These are phyloP conservation scores for Apiotrichum laibachii DNA, from an alignment of 1,284 basidiomycete genomes.

Conservation along the genomic window DNA sequence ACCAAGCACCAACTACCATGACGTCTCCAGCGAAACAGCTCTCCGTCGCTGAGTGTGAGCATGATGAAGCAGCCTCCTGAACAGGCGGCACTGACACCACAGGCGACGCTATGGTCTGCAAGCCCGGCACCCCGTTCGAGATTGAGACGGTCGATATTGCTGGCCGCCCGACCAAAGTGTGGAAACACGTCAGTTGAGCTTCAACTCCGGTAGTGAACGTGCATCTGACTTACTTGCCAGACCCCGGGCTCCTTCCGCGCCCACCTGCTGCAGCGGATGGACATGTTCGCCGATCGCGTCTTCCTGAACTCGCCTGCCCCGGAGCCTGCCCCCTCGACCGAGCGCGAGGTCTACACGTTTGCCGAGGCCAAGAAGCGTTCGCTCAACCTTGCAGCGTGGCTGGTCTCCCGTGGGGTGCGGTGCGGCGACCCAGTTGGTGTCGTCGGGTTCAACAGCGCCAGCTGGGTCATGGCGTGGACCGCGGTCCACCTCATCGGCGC, in stretches of 20 bases:
- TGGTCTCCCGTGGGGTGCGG: conserved; percentile 30
- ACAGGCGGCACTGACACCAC: not conserved
- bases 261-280: conserved; percentile 29
- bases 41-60: too few relatives aligned
- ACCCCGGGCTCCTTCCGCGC: conserved; percentile 34
- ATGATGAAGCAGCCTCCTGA: too few relatives aligned
- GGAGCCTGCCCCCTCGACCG: conserved; percentile 1
- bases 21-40: too few relatives aligned
- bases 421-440: conserved; percentile 36
- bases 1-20: too few relatives aligned
- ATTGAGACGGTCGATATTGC: conserved; percentile 30
- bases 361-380: conserved; percentile 26
- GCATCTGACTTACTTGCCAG: conserved; percentile 14
- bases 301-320: conserved; percentile 37
- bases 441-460: conserved; percentile 35
- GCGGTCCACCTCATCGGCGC: conserved; percentile 43
- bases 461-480: conserved; percentile 36
- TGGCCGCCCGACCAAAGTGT: conserved; percentile 28
- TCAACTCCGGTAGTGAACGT: too few relatives aligned
- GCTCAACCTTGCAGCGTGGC: conserved; percentile 33
- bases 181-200: conserved; percentile 39
- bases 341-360: conserved; percentile 31
- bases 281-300: conserved; percentile 25
- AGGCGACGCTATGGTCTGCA: conserved; percentile 43
- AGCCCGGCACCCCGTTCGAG: conserved; percentile 40